Percentiles rank a stretch among this genome's conserved stretches.
These are phyloP conservation scores for Penicillium frequentans DNA, from an alignment of 2,329 filamentous ascomycete species.

Conservation along the genomic window DNA sequence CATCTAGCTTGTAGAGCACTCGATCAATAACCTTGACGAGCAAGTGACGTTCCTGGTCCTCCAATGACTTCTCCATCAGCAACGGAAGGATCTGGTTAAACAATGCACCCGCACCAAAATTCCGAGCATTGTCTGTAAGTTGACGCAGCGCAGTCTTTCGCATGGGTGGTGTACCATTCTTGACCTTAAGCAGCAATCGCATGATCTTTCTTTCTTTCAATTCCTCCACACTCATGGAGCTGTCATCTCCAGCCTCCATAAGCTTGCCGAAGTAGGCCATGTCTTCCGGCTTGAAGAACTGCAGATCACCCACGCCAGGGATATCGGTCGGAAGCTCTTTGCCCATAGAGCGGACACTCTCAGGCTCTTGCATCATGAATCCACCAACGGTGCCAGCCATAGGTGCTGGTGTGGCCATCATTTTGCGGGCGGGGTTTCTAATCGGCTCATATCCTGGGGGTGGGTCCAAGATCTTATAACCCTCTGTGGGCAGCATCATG, in stretches of 20 bases:
- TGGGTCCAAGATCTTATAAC: slow-evolving; percentile 87
- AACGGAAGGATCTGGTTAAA: slow-evolving; percentile 97
- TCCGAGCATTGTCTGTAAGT: slow-evolving; percentile 93
- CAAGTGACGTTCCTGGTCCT: slow-evolving; percentile 96
- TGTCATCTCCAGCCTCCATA: slow-evolving; percentile 91
- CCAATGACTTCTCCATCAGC: slow-evolving; percentile 96
- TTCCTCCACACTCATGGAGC: slow-evolving; percentile 87
- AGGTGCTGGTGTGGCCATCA: slow-evolving; percentile 72
- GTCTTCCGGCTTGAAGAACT: slow-evolving; percentile 98
- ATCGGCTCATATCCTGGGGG: slow-evolving; percentile 90
- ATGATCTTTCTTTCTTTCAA: slow-evolving; percentile 98
- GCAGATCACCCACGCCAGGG: slow-evolving; percentile 89
- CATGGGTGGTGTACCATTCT: slow-evolving; percentile 98
- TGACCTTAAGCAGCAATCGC: slow-evolving; percentile 93
- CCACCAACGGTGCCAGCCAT: slow-evolving; percentile 63
- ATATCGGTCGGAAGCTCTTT: slow-evolving; percentile 95
- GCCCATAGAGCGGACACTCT: slow-evolving; percentile 76
- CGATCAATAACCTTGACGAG: slow-evolving; percentile 99
- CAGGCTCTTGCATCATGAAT: slow-evolving; percentile 97
- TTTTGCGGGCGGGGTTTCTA: slow-evolving; percentile 71
- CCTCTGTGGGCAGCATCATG: slow-evolving; percentile 82
- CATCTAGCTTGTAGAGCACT: slow-evolving; percentile 97
- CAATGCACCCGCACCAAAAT: slow-evolving; percentile 88
- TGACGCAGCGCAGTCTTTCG: slow-evolving; percentile 96
- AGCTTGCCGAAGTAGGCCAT: slow-evolving; percentile 99